Conservation (phyloP, 2,329 filamentous ascomycete genomes). For the Neofusicoccum umdonicola region DNA sequence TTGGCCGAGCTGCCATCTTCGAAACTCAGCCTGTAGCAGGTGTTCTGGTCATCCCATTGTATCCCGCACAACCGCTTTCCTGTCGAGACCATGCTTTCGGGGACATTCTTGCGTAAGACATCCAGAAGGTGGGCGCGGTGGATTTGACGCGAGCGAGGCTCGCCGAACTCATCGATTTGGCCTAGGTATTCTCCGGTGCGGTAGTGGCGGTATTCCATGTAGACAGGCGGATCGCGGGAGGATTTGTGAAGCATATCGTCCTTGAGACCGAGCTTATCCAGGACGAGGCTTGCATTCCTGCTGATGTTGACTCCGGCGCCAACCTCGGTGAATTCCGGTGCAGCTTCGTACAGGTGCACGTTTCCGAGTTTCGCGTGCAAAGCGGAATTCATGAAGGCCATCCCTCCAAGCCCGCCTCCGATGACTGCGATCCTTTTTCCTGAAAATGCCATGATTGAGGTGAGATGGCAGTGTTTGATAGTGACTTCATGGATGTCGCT, state of each 20-base stretch:
- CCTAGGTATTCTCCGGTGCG: constrained; percentile 7
- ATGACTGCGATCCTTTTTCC: constrained; percentile 5
- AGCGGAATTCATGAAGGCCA: constrained; percentile 38
- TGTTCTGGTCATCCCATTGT: neutral
- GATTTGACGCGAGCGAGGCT: constrained; percentile 7
- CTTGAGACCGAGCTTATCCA: constrained; percentile 32
- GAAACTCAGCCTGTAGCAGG: neutral
- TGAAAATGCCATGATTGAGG: neutral
- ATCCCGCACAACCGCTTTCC: neutral
- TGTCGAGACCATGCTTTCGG: neutral
- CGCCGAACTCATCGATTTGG: constrained; percentile 10
- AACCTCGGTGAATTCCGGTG: constrained; percentile 37
- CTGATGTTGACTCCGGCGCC: constrained; percentile 40
- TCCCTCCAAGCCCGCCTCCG: constrained; percentile 24
- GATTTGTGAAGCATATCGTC: constrained; percentile 35
- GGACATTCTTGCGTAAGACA: neutral
- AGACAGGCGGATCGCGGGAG: constrained; percentile 31
- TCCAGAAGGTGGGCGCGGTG: neutral
- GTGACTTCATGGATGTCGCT: too few species aligned
- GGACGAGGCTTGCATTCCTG: constrained; percentile 35
- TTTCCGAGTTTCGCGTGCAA: constrained; percentile 33
- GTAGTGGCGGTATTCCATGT: constrained; percentile 19
- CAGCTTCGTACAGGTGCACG: constrained; percentile 38
- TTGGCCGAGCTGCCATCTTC: neutral
- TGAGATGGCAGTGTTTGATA: too few species aligned